Conservation (phyloP, 176 grass and related monocot genomes). For the Bromus sterilis region DNA sequence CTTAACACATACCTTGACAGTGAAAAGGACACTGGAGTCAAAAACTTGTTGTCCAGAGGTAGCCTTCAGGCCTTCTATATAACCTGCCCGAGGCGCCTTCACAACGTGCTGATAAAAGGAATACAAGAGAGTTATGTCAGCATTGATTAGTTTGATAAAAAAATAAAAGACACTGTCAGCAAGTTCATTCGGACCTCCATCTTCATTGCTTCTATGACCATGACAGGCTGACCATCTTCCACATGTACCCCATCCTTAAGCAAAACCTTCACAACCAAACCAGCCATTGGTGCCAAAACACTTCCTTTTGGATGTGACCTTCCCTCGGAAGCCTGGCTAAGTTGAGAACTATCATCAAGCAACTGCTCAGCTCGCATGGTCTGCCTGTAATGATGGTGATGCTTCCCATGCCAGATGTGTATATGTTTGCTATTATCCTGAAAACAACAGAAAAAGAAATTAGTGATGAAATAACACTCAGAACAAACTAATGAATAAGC, state of each 20-base stretch:
- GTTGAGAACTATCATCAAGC: conserved; percentile 46
- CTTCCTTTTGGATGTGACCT: conserved; percentile 66
- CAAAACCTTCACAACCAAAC: conserved; percentile 89
- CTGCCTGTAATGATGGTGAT: conserved; percentile 83
- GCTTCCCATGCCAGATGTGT: conserved; percentile 86
- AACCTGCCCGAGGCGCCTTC: conserved; percentile 62
- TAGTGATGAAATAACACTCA: neutral
- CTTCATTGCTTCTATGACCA: conserved; percentile 99
- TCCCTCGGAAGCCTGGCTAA: conserved; percentile 39
- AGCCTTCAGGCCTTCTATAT: conserved; percentile 66
- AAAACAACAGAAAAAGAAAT: neutral
- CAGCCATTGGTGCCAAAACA: conserved; percentile 96
- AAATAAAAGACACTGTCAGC: neutral
- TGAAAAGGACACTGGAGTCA: conserved; percentile 80
- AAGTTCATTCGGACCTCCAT: conserved; percentile 64
- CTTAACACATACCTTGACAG: conserved; percentile 43
- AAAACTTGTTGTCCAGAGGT: conserved; percentile 88
- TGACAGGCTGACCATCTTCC: conserved; percentile 65
- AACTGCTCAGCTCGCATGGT: conserved; percentile 37
- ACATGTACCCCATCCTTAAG: conserved; percentile 62
- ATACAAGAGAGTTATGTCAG: neutral
- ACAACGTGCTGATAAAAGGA: conserved; percentile 71
- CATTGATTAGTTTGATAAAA: neutral
- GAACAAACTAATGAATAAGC: neutral
- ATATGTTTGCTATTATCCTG: conserved; percentile 72